Evolutionary conservation across 1,139 yeast genomes (phyloP).

Genomic region (Saccharomyces hybrid): DNA sequence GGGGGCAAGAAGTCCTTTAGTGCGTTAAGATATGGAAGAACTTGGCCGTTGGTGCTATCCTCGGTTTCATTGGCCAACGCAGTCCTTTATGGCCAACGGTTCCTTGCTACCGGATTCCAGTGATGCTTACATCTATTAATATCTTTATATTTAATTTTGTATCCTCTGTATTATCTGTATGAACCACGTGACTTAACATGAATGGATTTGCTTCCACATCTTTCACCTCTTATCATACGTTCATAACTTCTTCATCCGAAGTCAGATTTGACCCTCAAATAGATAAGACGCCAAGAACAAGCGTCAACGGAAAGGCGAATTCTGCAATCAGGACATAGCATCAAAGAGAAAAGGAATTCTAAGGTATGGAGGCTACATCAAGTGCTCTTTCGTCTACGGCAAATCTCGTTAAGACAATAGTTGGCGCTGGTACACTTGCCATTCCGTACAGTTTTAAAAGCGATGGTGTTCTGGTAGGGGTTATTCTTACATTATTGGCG

Average conservation of each 20-base stretch:
- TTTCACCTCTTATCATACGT: background rate
- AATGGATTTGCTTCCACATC: background rate
- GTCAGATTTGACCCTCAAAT: background rate
- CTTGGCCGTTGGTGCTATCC: slow-evolving; percentile 57
- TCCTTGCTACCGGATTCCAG: slow-evolving; percentile 36
- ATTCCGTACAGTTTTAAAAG: slow-evolving; percentile 83
- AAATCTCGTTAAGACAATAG: slow-evolving; percentile 61
- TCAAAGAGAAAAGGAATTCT: background rate
- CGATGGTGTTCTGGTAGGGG: slow-evolving; percentile 74
- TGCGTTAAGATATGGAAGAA: slow-evolving; percentile 37
- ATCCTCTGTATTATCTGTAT: background rate
- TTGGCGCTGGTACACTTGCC: slow-evolving; percentile 90
- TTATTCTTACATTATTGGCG: slow-evolving; percentile 56
- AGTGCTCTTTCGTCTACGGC: slow-evolving; percentile 42
- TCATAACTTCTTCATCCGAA: background rate
- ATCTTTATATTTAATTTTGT: background rate
- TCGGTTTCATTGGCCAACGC: slow-evolving; percentile 57
- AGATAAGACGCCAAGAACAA: background rate
- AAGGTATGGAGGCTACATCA: slow-evolving; percentile 24
- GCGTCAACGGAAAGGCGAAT: background rate
- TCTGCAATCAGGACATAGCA: background rate
- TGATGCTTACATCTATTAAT: slow-evolving; percentile 1
- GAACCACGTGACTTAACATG: background rate
- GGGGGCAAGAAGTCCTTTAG: slow-evolving; percentile 58
- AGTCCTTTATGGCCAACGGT: slow-evolving; percentile 60